phyloP scores from a whole-genome alignment of 2,329 filamentous ascomycete species.

The Alternaria postmessia region DNA sequence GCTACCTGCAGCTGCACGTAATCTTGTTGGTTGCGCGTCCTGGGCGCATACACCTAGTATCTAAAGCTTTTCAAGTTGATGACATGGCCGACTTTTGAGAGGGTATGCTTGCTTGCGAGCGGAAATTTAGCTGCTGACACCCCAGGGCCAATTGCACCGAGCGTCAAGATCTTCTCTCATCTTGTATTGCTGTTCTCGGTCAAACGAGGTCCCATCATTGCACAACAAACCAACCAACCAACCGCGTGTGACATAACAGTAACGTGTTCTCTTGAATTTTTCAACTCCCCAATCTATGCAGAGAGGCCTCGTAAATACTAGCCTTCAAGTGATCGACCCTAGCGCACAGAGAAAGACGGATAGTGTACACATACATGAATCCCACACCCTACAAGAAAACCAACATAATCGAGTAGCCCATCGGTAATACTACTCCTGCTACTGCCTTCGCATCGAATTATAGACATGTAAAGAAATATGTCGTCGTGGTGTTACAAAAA shows the following conservation, averaged over 20 bases:
- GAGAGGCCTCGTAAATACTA: conserved; percentile 7
- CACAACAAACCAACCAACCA: neutral
- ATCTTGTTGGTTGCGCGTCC: neutral
- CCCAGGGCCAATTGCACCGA: conserved; percentile 6
- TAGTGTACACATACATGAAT: conserved; percentile 27
- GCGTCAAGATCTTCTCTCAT: neutral
- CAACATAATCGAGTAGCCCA: conserved; percentile 5
- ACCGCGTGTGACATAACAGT: neutral
- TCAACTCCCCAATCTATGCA: conserved; percentile 25
- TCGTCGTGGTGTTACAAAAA: conserved; percentile 18
- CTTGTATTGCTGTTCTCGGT: neutral
- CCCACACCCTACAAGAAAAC: conserved; percentile 8
- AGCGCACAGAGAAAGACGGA: conserved; percentile 13
- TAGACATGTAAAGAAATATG: conserved; percentile 19
- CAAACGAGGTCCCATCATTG: neutral
- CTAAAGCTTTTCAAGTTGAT: neutral
- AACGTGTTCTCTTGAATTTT: conserved; percentile 21
- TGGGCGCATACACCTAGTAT: neutral
- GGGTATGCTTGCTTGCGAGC: neutral
- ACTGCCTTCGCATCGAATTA: conserved; percentile 9
- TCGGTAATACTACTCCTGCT: neutral
- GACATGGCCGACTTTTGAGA: neutral
- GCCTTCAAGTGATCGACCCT: conserved; percentile 9
- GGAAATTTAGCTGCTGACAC: neutral
- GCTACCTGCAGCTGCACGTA: neutral